These are phyloP conservation scores for Annulohypoxylon bovei DNA, from an alignment of 495 filamentous ascomycete genomes.

Conservation along the genomic window DNA sequence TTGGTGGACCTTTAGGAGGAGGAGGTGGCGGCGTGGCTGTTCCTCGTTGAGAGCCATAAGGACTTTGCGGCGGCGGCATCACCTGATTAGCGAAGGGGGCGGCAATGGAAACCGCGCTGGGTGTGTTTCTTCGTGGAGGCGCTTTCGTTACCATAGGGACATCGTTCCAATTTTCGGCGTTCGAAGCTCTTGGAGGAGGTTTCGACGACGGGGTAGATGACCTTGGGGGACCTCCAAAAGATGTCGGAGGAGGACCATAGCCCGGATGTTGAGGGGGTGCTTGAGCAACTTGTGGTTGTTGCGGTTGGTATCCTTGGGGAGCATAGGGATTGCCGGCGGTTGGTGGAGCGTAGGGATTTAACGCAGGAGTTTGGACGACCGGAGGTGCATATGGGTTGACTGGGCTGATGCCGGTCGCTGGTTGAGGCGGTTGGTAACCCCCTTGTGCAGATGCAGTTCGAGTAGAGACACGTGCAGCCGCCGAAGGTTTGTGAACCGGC, in stretches of 20 bases:
- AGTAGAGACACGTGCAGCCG: conserved; percentile 25
- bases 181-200: conserved; percentile 74
- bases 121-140: conserved; percentile 74
- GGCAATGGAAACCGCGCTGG: conserved; percentile 67
- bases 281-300: conserved; percentile 42
- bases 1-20: conserved; percentile 62
- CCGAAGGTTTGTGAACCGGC: conserved; percentile 33
- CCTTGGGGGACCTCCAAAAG: conserved; percentile 54
- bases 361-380: conserved; percentile 51
- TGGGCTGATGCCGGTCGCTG: conserved; percentile 46
- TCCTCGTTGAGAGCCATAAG: conserved; percentile 39
- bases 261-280: conserved; percentile 36
- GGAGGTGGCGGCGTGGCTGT: conserved; percentile 44
- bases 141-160: conserved; percentile 86
- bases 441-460: conserved; percentile 19
- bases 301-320: conserved; percentile 50
- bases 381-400: conserved; percentile 45
- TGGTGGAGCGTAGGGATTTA: conserved; percentile 72
- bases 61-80: conserved; percentile 61
- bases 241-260: conserved; percentile 50
- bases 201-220: conserved; percentile 66
- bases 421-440: conserved; percentile 55
- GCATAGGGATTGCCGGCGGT: conserved; percentile 47
- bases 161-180: conserved; percentile 91
- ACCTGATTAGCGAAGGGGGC: conserved; percentile 74